Base-by-base conservation (phyloP, 371 early-diverging fungal genomes). In the Actinomucor elegans region DNA sequence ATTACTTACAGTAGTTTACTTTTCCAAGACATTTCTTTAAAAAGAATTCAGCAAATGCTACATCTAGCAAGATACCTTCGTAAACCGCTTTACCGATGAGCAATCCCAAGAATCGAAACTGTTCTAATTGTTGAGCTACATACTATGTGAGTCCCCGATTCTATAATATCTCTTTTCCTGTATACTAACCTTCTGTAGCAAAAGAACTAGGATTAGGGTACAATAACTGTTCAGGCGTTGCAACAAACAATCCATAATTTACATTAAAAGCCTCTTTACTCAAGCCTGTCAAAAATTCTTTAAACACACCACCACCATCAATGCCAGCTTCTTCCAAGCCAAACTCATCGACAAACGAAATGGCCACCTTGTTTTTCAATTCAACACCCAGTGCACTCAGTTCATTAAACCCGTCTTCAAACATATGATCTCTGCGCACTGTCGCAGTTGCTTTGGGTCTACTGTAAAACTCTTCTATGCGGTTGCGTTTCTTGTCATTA, bases 1-100 rank as follows among this genome's bases (percentile, higher is more conserved):
- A 27, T 45, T 12, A 72, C 84, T 72, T 73, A 84, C 86, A 66
- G 59, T 86, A 83, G 49, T 84, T 80, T 33, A 74, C 71, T 66
- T 83, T 73, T 5, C 92, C 92, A 14, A 97, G 74, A 79, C 93
- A 93, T 57, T 92, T 92, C 34, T 88, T 84, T 48, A 96, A 67
- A 63, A 98, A 94, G 75, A 97, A 98, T 5, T 81, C 81, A 23
- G 96, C 94, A 80, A 98, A 96, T 5, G 89, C 85, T 8, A 84
- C 89, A 49, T 96, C 95, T n/a, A 97, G 75, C 17, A 98, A 71
- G 21, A 96, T 88, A 20, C 94, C 94, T 65, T 97, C 95, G 51
- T 94, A 94, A 20, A 98, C 68, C 0, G 96, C 97, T 69, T 97
- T 97, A 48, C 94, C 96, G 24, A 98, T 79, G 38, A 98, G 89